Evolutionary conservation across 768 basidiomycete species (phyloP), one percentile per base, ranked within the genome.

Genomic region (Rhizopogon vesiculosus): DNA sequence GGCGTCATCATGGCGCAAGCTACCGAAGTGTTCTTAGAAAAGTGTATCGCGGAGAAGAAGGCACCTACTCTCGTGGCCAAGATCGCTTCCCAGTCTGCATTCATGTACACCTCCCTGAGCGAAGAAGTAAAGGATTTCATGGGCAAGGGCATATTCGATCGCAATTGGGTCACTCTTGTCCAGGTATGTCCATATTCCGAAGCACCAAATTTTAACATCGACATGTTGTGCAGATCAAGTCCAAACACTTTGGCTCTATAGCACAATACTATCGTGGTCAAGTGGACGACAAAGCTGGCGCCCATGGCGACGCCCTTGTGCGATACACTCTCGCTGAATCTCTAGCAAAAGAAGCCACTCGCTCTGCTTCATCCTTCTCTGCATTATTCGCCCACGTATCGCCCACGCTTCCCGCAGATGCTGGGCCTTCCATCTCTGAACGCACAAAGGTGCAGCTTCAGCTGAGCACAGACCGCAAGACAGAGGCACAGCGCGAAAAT

Each of bases 91-190:
- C 93, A 96, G 65, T 81, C 89, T 0, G 89, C 90, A 1, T 79
- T 69, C 13, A 83, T 94, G 82, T 99, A 98, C 65, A 81, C 78
- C 0, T 76, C 84, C 0, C 76, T 98, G n/a, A 78, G 76, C 5
- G 97, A 99, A 58, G 93, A 98, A 56, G 90, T 90, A 35, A 98
- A 97, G 69, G 96, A 98, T 64, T 98, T 97, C 64, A 87, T 93
- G 78, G 93, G 92, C 5, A 97, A 97, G 69, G 93, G 93, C 2
- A 89, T 98, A 54, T 90, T 99, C 68, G 93, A 98, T 66, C 74
- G 94, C 28, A 93, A 93, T 63, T 99, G 96, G 96, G 80, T 95
- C 5, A 87, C 86, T 1, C 71, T 98, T 18, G 72, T 96, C 40
- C 89, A 92, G 78, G 92, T 87, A 63, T 35, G 75, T 69, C 7